Base-by-base conservation (phyloP, 2,329 filamentous ascomycete species). In the Plenodomus biglobosus region DNA sequence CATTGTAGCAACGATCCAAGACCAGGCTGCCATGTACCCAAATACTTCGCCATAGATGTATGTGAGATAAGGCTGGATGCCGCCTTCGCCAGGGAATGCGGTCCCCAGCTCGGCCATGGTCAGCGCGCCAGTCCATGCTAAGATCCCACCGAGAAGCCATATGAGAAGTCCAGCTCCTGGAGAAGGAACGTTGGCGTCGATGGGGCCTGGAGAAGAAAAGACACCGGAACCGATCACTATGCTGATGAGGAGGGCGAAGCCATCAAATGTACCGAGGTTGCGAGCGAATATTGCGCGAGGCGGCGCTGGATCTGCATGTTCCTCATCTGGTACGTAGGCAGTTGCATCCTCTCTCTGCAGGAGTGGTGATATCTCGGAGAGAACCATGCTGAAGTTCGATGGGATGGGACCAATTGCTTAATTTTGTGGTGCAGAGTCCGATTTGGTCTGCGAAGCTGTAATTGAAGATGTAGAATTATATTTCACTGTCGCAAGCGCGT, bases 201-300 rank as follows among this genome's bases (percentile, higher is more conserved):
- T 80, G 3, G 81, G 77, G 0, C 82, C 83, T 0, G 84, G 83
- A 1, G 83, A 85, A 0, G 84, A 85, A 57, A 86, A 86, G 18
- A 86, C 78, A 40, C 84, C 83, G 36, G 81, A 84, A 18, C 84
- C 84, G 44, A 86, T 84, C 36, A 85, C 82, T 57, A 86, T 84
- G 68, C 80, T 82, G 56, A 85, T 79, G 44, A 85, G 75, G 40
- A 86, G 82, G 16, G 79, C 82, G 55, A 84, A 85, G 16, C 65
- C 69, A 37, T 71, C 66, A 2, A 65, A 40, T 4, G 69, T 62
- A 42, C 59, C 46, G 15, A 72, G 58, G 38, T 61, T 66, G 32
- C 59, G 59, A 6, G 69, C 67, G 44, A 72, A 72, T 2, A 64
- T 70, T n/a, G 59, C 59, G 24, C 46, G 59, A 7, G 57, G 53